Conservation (phyloP, 805 yeast genomes). For the Yamadazyma sp. region DNA sequence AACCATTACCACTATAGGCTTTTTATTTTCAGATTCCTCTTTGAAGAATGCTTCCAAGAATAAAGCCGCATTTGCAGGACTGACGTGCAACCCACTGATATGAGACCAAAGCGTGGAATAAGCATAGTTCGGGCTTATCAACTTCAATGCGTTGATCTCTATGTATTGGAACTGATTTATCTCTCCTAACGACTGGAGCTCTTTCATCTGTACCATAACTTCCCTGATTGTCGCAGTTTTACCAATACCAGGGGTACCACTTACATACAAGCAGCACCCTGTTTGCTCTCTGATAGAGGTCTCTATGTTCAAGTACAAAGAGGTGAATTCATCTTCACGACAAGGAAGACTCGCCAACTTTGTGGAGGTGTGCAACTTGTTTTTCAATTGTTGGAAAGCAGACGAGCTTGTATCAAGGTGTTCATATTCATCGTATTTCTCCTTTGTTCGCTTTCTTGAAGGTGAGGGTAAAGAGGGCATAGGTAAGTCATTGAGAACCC, state of each 20-base stretch:
- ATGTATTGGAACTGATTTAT: conserved; percentile 59
- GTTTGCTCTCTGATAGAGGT: conserved; percentile 65
- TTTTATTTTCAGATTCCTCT: conserved; percentile 29
- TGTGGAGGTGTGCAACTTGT: conserved; percentile 45
- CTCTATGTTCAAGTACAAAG: conserved; percentile 66
- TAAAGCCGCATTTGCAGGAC: conserved; percentile 63
- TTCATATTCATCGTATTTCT: conserved; percentile 8
- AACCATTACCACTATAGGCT: conserved; percentile 71
- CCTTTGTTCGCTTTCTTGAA: conserved; percentile 10
- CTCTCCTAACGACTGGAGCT: conserved; percentile 26
- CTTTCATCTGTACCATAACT: conserved; percentile 67
- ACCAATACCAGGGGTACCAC: conserved; percentile 98
- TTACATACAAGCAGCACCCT: conserved; percentile 84
- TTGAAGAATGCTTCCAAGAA: conserved; percentile 71
- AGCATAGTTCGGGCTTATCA: conserved; percentile 74
- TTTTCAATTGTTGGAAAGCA: conserved; percentile 39
- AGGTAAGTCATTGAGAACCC: conserved; percentile 1
- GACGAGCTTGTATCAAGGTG: conserved; percentile 24
- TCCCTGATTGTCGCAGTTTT: conserved; percentile 92
- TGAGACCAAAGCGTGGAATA: conserved; percentile 83
- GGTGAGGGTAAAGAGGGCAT: conserved; percentile 18
- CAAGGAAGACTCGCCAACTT: conserved; percentile 67
- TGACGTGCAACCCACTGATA: conserved; percentile 55
- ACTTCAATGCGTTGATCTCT: conserved; percentile 89
- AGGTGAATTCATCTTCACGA: conserved; percentile 77